Conservation (phyloP, 352 stramenopile genomes). For the Phytopythium helicoides region DNA sequence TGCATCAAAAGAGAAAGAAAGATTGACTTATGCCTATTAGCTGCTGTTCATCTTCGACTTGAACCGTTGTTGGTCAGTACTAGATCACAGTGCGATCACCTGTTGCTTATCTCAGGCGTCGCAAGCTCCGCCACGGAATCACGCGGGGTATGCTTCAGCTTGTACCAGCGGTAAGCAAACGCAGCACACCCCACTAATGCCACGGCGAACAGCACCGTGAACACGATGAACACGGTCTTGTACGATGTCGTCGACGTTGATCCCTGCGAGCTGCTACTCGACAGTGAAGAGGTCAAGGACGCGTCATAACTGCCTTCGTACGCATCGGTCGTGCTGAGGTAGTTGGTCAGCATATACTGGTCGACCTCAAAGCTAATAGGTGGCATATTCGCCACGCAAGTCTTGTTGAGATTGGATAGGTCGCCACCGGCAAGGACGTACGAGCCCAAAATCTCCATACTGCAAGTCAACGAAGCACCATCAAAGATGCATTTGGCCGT, state of each 20-base stretch:
- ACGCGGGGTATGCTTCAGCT: constrained; percentile 19
- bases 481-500: no score
- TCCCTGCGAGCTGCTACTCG: constrained; percentile 8
- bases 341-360: constrained; percentile 13
- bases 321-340: constrained; percentile 36
- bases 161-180: constrained; percentile 29
- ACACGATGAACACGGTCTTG: constrained; percentile 31
- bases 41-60: no score
- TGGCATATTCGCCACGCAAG: constrained; percentile 33
- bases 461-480: constrained; percentile 25
- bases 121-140: no score
- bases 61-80: no score
- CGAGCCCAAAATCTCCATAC: constrained; percentile 37
- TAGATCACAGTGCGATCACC: no score
- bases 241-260: constrained; percentile 19
- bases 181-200: constrained; percentile 19
- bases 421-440: constrained; percentile 39
- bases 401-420: constrained; percentile 31
- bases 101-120: no score
- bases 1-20: no score
- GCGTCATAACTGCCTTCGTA: no score
- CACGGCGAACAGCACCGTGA: constrained; percentile 27
- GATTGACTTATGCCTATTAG: no score
- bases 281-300: constrained; percentile 18
- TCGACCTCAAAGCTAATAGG: constrained; percentile 25